Conservation (phyloP, 352 stramenopile species). For the Phytophthora macrochlamydospora region DNA sequence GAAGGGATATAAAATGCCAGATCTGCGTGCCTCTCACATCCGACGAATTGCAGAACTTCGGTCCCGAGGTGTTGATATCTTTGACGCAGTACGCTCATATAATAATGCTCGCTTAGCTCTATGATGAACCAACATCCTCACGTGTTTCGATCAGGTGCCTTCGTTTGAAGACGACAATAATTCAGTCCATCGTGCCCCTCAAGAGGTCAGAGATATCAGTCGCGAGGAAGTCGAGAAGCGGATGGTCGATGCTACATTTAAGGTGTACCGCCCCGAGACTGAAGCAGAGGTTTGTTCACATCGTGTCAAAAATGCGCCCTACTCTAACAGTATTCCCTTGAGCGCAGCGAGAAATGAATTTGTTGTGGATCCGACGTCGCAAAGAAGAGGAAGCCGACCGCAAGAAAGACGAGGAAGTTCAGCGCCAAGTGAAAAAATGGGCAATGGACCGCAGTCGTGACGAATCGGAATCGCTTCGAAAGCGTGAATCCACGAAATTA, state of each 20-base stretch:
- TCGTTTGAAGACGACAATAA: constrained; percentile 23
- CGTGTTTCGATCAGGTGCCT: constrained; percentile 3
- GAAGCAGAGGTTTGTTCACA: constrained; percentile 55
- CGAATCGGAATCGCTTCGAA: constrained; percentile 68
- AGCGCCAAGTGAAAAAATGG: constrained; percentile 57
- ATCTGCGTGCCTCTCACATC: constrained; percentile 70
- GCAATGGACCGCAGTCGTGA: constrained; percentile 67
- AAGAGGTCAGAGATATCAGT: constrained; percentile 18
- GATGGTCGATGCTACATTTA: constrained; percentile 57
- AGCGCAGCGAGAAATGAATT: constrained; percentile 62
- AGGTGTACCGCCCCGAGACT: constrained; percentile 64
- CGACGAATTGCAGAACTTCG: constrained; percentile 66
- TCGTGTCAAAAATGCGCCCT: background rate
- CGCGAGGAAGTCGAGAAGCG: constrained; percentile 25
- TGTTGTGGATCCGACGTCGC: constrained; percentile 65
- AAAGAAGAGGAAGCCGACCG: constrained; percentile 50
- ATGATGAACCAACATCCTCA: background rate
- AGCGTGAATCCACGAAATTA: constrained; percentile 64
- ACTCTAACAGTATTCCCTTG: constrained; percentile 1
- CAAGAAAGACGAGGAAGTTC: constrained; percentile 56
- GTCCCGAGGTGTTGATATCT: constrained; percentile 39
- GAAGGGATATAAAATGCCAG: constrained; percentile 64
- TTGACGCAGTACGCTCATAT: constrained; percentile 23
- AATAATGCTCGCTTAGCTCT: too few species aligned
- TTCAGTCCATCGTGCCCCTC: background rate